Evolutionary conservation across 106 monocot species (phyloP).

Genomic region (Dendrobium officinale): DNA sequence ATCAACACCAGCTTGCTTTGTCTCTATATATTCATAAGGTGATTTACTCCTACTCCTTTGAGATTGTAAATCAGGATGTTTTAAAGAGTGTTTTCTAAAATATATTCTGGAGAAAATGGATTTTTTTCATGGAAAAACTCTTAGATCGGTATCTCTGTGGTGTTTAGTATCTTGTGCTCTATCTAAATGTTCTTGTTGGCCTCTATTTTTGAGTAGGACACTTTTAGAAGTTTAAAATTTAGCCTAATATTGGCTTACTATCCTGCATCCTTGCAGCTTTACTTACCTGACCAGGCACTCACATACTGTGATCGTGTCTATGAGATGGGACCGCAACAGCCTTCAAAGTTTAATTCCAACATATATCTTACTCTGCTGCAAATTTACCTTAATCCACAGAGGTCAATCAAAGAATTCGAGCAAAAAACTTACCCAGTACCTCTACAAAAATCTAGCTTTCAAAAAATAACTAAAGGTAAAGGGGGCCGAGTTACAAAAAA

Average conservation of each 20-base stretch:
- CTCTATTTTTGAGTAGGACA: not conserved
- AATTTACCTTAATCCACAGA: constrained; percentile 86
- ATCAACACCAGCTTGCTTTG: constrained; percentile 86
- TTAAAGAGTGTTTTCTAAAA: not conserved
- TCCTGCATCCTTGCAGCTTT: constrained; percentile 49
- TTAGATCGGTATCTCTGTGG: not conserved
- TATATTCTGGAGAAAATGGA: not conserved
- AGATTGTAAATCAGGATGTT: not conserved
- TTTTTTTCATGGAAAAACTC: not conserved
- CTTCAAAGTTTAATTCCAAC: constrained; percentile 53
- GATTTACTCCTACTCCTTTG: not conserved
- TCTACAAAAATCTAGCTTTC: constrained; percentile 31
- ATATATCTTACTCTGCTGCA: constrained; percentile 91
- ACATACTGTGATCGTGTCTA: constrained; percentile 89
- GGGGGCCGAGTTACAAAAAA: constrained; percentile 50
- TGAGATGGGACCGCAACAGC: constrained; percentile 45
- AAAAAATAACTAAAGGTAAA: constrained; percentile 42
- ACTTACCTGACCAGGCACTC: constrained; percentile 63
- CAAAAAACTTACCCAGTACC: constrained; percentile 30
- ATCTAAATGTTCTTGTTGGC: not conserved
- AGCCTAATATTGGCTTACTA: not conserved
- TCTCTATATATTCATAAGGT: constrained; percentile 97
- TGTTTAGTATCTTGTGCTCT: not conserved
- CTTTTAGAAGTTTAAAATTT: not conserved
- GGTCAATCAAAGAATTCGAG: constrained; percentile 48